Evolutionary conservation across 495 filamentous ascomycete species (phyloP), one percentile per base, ranked within the genome.

Genomic region (Talaromyces nanjingensis): DNA sequence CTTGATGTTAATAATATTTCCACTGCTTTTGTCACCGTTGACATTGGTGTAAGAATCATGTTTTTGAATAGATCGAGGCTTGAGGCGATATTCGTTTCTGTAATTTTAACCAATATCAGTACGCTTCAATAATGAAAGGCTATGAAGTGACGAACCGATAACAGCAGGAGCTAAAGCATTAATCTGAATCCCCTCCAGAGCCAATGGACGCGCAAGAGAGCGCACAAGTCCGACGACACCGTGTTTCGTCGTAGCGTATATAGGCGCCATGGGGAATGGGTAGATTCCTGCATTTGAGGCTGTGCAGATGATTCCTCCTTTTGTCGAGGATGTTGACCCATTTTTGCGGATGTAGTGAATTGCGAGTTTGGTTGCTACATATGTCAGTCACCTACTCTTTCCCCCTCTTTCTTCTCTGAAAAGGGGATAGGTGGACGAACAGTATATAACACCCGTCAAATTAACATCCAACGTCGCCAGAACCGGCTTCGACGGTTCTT

Each of bases 251-350:
- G 76, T 73, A 1, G 79, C 75, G 62, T 86, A 86, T 2, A 85
- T 60, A 3, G 84, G 84, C 4, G 81, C 79, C n/a, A 79, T 74
- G 2, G 83, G 79, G 63, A 86, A 83, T 0, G 82, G 75, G 58
- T 86, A 85, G 7, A 85, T 54, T 0, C 83, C 83, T 6, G 80
- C 83, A 69, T 84, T 84, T 3, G 81, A 84, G 0, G 82, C 77
- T 2, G 83, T 85, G 72, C 83, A 86, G 49, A 85, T 76, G 31
- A 86, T 81, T 9, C 71, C 73, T 0, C 83, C 83, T 22, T 77
- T 75, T 18, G 71, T 72, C 57, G 65, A 60, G 0, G 66, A 6
- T 1, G 33, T 63, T 37, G 60, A 27, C 14, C 63, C 39, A 47
- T 83, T 84, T 63, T 77, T 79, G 24, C 75, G 72, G 70, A 86